Conservation (phyloP, 139 green algal species). For the Protoeuglena noctilucae region DNA sequence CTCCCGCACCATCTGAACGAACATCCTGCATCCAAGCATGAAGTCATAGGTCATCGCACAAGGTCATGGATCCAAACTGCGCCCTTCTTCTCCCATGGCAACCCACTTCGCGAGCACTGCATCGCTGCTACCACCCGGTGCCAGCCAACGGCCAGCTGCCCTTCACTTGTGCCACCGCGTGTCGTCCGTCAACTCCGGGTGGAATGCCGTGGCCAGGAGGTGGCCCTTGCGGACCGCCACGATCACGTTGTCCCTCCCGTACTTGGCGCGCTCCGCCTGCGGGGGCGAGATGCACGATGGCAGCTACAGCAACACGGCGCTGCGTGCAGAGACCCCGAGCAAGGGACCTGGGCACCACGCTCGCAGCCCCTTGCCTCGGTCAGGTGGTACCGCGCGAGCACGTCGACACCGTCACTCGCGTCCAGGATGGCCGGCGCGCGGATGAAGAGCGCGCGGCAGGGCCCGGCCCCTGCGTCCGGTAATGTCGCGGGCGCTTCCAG, state of each 20-base stretch:
- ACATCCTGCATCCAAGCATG: too few relatives aligned
- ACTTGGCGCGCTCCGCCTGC: background rate
- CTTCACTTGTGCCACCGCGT: conserved; percentile 44
- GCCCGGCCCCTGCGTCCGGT: background rate
- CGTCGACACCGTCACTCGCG: conserved; percentile 56
- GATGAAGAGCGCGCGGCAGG: conserved; percentile 84
- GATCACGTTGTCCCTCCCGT: conserved; percentile 24
- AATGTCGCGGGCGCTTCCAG: conserved; percentile 33
- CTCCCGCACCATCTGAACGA: background rate
- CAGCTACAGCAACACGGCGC: too few relatives aligned
- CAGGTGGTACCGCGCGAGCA: conserved; percentile 58
- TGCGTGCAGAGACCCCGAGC: background rate
- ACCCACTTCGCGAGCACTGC: too few relatives aligned
- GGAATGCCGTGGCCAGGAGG: conserved; percentile 90
- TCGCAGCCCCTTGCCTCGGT: conserved; percentile 30
- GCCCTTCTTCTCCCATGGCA: too few relatives aligned
- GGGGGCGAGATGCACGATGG: too few relatives aligned
- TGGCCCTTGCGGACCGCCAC: conserved; percentile 68
- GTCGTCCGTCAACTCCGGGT: conserved; percentile 90
- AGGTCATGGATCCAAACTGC: too few relatives aligned
- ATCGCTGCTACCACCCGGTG: too few relatives aligned
- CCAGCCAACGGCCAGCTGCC: too few relatives aligned
- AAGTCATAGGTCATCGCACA: too few relatives aligned
- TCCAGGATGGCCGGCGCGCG: conserved; percentile 77
- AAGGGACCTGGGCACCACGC: conserved; percentile 1